phyloP scores from a whole-genome alignment of 805 yeast species.

The Wickerhamiella alocasiicola region DNA sequence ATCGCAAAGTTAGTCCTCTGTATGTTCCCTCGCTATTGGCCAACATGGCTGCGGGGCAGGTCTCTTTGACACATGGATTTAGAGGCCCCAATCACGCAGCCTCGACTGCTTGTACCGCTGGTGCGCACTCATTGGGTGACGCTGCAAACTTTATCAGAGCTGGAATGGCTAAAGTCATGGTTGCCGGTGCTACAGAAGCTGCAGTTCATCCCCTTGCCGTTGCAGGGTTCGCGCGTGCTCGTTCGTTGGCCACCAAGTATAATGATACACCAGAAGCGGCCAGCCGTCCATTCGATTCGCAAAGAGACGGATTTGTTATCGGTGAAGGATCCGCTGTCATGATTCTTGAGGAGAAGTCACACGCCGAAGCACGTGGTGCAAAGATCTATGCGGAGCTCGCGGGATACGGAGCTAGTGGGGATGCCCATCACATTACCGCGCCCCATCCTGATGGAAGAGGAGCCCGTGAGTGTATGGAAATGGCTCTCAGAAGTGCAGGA shows the following conservation, averaged over 20 bases:
- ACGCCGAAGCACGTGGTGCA: constrained; percentile 54
- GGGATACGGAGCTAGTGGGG: constrained; percentile 89
- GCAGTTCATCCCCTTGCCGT: constrained; percentile 75
- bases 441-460: constrained; percentile 78
- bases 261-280: constrained; percentile 53
- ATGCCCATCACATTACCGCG: constrained; percentile 86
- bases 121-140: constrained; percentile 87
- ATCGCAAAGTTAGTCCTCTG: constrained; percentile 67
- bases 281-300: constrained; percentile 75
- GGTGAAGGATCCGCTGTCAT: constrained; percentile 88
- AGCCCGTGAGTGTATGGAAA: constrained; percentile 68
- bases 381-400: constrained; percentile 64
- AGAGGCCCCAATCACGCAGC: constrained; percentile 81
- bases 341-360: constrained; percentile 62
- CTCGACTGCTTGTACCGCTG: constrained; percentile 96
- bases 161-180: constrained; percentile 73
- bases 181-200: constrained; percentile 92
- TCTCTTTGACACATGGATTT: constrained; percentile 64
- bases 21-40: constrained; percentile 73
- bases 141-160: constrained; percentile 68
- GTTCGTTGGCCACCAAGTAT: constrained; percentile 54
- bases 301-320: constrained; percentile 76
- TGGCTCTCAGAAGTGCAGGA: constrained; percentile 48
- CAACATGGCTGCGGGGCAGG: constrained; percentile 91
- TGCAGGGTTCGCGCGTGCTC: constrained; percentile 85